Base-by-base conservation (phyloP, 768 basidiomycete species). In the Pleurotus tuoliensis region DNA sequence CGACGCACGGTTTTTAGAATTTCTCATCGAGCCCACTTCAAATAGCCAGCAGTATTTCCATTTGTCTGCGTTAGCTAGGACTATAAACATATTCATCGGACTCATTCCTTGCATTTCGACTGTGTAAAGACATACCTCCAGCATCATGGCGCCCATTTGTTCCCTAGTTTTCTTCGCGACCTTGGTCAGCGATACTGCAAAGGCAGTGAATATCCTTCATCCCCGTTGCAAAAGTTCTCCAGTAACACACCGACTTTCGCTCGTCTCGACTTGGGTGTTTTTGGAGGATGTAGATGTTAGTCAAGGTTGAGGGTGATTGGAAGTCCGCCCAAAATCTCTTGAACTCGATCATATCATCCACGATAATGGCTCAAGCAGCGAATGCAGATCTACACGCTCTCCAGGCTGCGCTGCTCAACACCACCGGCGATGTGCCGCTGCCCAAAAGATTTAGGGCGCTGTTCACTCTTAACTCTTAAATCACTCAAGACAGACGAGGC, bases 31-130 rank as follows among this genome's bases (percentile, higher is more conserved):
- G 13, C 94, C 95, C 5, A 98, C 92, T 63, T 90, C 86, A 68
- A 99, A 97, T 39, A 98, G 68, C 92, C 94, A 99, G 74, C 92
- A 90, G 71, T 96, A 95, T 66, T 83, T 83, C 87, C 92, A 98
- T 75, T 92, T 90, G 62, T 95, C 93, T 18, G 86, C 76, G 67
- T 86, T 85, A 66, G 80, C 80, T 77, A 92, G 90, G 54, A 98
- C 76, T 94, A 64, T 55, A 16, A 44, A 11, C 51, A 18, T 13
- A 48, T 55, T 41, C 24, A 55, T 25, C 30, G 27, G 47, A 20
- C 15, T 27, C 44, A 38, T n/a, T 22, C 3, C 2, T 37, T n/a
- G 5, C 54, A 20, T n/a, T 13, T 11, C 16, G 9, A 43, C 30
- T 9, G 16, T 39, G 25, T 30, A n/a, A 47, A 30, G 16, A 37